Conservation (phyloP, 106 monocot species). For the Vanilla planifolia region DNA sequence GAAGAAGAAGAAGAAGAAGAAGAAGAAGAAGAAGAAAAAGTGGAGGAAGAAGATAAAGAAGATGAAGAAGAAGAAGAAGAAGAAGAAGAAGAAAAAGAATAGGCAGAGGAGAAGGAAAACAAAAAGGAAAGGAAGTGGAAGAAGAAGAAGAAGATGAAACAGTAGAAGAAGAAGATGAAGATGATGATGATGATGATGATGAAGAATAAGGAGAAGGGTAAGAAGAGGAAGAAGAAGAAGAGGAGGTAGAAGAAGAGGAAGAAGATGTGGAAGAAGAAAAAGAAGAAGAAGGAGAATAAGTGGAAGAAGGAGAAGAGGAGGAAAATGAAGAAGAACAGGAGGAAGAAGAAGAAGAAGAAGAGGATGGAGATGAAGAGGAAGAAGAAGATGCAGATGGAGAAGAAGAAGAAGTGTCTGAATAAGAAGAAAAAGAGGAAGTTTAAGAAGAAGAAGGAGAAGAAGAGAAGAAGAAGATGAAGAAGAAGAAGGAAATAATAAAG, state of each 20-base stretch:
- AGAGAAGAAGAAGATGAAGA: not conserved
- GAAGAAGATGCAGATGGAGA: not conserved
- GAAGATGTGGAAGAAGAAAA: no score
- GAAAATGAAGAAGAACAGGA: not conserved
- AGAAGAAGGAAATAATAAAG: not conserved
- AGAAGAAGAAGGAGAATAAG: not conserved
- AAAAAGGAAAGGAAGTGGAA: no score
- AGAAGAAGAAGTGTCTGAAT: no score
- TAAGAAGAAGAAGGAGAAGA: not conserved
- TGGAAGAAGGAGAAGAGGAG: not conserved
- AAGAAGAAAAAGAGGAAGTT: no score
- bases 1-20: no score
- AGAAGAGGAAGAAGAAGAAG: not conserved
- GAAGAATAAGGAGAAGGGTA: no score
- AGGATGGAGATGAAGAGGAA: not conserved
- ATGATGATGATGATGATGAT: not conserved
- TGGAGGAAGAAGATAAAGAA: no score
- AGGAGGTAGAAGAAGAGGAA: not conserved
- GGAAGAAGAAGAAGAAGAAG: not conserved
- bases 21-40: no score
- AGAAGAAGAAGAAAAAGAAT: not conserved
- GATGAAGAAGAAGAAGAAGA: not conserved
- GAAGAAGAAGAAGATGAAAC: no score
- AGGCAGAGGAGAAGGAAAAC: no score
- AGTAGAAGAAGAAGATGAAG: no score